Evolutionary conservation across 2,329 filamentous ascomycete genomes (phyloP).

Genomic region (Chrysosporium queenslandicum): DNA sequence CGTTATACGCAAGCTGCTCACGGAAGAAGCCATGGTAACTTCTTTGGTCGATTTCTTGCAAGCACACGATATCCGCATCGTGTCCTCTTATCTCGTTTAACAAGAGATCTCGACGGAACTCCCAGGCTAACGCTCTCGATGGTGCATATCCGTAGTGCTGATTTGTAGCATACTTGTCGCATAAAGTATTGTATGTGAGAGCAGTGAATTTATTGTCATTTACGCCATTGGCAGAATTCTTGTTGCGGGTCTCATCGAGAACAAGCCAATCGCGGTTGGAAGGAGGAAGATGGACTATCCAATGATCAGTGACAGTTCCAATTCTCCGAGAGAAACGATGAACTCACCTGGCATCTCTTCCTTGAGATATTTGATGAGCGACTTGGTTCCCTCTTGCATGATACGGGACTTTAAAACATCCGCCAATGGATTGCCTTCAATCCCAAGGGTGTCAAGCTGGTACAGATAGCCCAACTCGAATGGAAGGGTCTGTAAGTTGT

Average conservation of each 20-base stretch:
- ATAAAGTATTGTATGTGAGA: conserved; percentile 90
- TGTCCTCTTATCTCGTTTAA: conserved; percentile 68
- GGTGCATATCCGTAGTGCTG: conserved; percentile 85
- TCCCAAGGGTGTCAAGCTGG: conserved; percentile 76
- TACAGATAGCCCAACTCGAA: conserved; percentile 82
- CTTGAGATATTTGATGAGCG: conserved; percentile 69
- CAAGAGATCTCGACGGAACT: conserved; percentile 73
- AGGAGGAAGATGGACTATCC: conserved; percentile 64
- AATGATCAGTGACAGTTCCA: conserved; percentile 1
- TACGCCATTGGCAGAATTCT: conserved; percentile 40
- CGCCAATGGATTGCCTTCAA: conserved; percentile 82
- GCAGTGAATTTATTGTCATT: conserved; percentile 61
- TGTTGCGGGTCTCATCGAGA: conserved; percentile 50
- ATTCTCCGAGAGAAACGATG: conserved; percentile 13
- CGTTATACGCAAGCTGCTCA: conserved; percentile 70
- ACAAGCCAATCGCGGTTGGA: conserved; percentile 65
- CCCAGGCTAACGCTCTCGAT: conserved; percentile 70
- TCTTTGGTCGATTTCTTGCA: conserved; percentile 88
- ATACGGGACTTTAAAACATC: conserved; percentile 68
- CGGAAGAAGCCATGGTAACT: conserved; percentile 87
- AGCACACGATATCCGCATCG: conserved; percentile 78
- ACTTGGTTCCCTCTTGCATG: conserved; percentile 76
- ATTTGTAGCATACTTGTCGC: conserved; percentile 81
- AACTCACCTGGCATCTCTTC: conserved; percentile 73
- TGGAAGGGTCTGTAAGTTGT: conserved; percentile 71